A percentile compares a stretch with the other conserved stretches of the same genome.
phyloP scores from a whole-genome alignment of 129 eudicot species.

The Calendula officinalis region DNA sequence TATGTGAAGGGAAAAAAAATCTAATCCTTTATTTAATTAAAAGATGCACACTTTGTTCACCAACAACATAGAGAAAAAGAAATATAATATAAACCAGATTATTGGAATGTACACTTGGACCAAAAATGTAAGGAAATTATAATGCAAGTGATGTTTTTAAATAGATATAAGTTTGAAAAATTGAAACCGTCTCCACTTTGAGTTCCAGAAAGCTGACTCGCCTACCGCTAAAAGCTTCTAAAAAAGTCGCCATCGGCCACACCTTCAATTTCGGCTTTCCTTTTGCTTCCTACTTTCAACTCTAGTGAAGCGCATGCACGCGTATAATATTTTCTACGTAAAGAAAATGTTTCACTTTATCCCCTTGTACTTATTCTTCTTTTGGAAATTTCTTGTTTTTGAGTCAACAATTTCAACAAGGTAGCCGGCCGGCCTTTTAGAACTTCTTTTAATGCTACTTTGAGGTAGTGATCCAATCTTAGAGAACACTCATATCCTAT shows the following conservation, averaged over 20 bases:
- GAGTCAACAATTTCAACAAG: conserved; percentile 26
- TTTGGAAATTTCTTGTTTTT: conserved; percentile 3
- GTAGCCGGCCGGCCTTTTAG: conserved; percentile 20
- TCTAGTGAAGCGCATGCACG: conserved; percentile 12
- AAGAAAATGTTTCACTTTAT: conserved; percentile 6
- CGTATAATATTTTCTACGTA: background rate
- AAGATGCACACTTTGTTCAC: background rate
- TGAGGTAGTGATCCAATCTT: conserved; percentile 1
- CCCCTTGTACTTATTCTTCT: background rate
- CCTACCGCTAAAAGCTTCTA: conserved; percentile 13
- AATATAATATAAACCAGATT: background rate
- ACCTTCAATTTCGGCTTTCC: conserved; percentile 24
- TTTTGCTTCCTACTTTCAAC: conserved; percentile 9
- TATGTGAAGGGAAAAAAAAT: no score
- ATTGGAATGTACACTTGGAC: conserved; percentile 6
- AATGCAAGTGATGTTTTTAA: conserved; percentile 5
- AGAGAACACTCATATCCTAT: conserved; percentile 10
- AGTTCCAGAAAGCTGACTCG: conserved; percentile 15
- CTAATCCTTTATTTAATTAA: no score
- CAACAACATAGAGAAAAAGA: background rate
- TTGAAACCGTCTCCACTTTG: conserved; percentile 21
- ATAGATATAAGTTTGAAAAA: conserved; percentile 18
- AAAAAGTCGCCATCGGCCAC: conserved; percentile 9
- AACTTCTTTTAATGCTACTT: conserved; percentile 7
- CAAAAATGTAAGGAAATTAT: conserved; percentile 6